Evolutionary conservation across 2,329 filamentous ascomycete genomes (phyloP), one percentile per base, ranked within the genome.

Genomic region (Helminthosporium solani): DNA sequence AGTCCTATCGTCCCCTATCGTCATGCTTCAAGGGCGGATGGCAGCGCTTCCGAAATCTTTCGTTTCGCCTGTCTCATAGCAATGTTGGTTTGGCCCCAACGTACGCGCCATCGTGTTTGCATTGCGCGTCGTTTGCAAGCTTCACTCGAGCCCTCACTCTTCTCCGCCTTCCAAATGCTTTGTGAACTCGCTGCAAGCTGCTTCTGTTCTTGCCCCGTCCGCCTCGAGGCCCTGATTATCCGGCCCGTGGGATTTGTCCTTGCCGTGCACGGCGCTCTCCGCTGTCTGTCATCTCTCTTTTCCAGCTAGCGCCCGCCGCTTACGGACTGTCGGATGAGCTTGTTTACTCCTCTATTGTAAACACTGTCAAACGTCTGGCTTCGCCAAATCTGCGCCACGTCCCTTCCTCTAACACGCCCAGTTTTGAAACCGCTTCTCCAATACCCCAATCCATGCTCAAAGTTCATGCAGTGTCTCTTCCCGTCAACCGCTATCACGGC

Each of bases 341-440:
- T 69, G 66, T 70, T 70, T 70, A 57, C 58, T 60, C 54, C 53
- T 61, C 60, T 50, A n/a, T n/a, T n/a, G n/a, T n/a, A 62, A 63
- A 64, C 62, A 65, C 52, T 64, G 60, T 67, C 64, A 68, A 68
- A 70, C 64, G 61, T 58, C 58, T 66, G 59, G 64, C 64, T 63
- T 60, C 63, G 49, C 56, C 59, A 62, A 57, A 63, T 45, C 53
- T 61, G 63, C 60, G 57, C 61, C 66, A 68, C 63, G 64, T 57
- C 54, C 59, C 57, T 40, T 54, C 53, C 61, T 66, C 64, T 59
- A 57, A 68, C 65, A 54, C 58, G 50, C 53, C 60, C 53, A 58
- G 68, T 70, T 71, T 70, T 69, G 67, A 71, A 70, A 70, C 67
- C 58, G 57, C 50, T 60, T 59, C 63, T 61, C 49, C 51, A 55